Percentiles rank a stretch among this genome's conserved stretches.
Evolutionary conservation across 2,329 filamentous ascomycete species (phyloP).

Genomic region (Colletotrichum sidae): DNA sequence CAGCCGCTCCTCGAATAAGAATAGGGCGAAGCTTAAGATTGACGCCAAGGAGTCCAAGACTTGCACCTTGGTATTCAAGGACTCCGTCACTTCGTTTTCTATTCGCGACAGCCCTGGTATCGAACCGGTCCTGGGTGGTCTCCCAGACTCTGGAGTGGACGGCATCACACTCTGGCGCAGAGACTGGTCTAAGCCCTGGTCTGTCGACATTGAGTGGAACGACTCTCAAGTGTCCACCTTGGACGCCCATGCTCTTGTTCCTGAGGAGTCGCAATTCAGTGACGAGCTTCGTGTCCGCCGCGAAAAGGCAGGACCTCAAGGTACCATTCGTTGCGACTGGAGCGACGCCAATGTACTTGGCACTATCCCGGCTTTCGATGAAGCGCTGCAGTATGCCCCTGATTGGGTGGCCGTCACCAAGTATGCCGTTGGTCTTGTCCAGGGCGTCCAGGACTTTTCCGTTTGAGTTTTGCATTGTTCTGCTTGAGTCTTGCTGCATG

Average conservation of each 20-base stretch:
- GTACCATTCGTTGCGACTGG: constrained; percentile 84
- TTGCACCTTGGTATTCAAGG: constrained; percentile 79
- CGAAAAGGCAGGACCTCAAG: constrained; percentile 59
- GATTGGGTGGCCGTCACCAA: constrained; percentile 85
- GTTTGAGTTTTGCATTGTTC: not conserved
- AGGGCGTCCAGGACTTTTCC: constrained; percentile 18
- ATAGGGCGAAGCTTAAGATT: constrained; percentile 72
- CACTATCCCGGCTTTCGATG: constrained; percentile 85
- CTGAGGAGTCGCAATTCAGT: constrained; percentile 21
- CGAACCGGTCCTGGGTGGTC: constrained; percentile 73
- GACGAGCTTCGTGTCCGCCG: constrained; percentile 51
- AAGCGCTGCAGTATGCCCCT: constrained; percentile 80
- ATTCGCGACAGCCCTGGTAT: constrained; percentile 70
- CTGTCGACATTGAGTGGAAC: constrained; percentile 78
- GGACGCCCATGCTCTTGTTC: constrained; percentile 5
- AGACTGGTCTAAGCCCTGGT: constrained; percentile 81
- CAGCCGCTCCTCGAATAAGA: constrained; percentile 50
- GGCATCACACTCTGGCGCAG: constrained; percentile 86
- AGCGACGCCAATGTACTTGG: constrained; percentile 81
- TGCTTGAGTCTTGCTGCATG: not conserved
- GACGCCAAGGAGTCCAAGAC: constrained; percentile 80
- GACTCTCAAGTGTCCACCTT: constrained; percentile 37
- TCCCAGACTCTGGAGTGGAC: constrained; percentile 71
- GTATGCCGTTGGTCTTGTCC: constrained; percentile 37
- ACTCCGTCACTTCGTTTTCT: constrained; percentile 72